Conservation (phyloP, 805 yeast species). For the Saccharomycopsis microspora region DNA sequence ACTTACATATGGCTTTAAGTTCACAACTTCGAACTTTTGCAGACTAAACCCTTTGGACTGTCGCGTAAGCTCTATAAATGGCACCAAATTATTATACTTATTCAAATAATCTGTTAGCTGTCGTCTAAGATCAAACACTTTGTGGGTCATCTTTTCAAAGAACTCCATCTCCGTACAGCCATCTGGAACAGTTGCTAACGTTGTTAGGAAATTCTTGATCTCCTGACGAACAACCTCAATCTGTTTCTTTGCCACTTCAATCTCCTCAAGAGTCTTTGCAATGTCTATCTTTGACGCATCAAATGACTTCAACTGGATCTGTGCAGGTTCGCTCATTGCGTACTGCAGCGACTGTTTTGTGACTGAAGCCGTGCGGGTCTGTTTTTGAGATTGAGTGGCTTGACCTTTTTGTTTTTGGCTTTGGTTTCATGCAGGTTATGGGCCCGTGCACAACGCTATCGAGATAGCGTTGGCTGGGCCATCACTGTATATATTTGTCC, state of each 20-base stretch:
- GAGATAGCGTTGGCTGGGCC: too few relatives aligned
- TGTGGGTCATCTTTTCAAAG: conserved; percentile 6
- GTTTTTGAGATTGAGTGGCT: too few relatives aligned
- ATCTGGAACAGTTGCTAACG: conserved; percentile 11
- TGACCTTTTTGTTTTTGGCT: too few relatives aligned
- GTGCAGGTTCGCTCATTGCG: conserved; percentile 5
- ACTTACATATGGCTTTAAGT: conserved; percentile 2
- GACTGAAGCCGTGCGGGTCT: too few relatives aligned
- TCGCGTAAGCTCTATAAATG: conserved; percentile 36
- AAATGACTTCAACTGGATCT: conserved; percentile 5
- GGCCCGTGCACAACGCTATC: too few relatives aligned
- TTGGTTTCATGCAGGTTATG: too few relatives aligned
- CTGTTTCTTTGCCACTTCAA: conserved; percentile 8
- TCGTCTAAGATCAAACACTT: conserved; percentile 10
- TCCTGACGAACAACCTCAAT: conserved; percentile 14
- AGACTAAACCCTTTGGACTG: conserved; percentile 12
- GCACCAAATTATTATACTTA: conserved; percentile 49
- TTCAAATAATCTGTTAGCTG: conserved; percentile 8
- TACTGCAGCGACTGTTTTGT: neutral
- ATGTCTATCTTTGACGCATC: conserved; percentile 8
- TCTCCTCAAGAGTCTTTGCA: conserved; percentile 6
- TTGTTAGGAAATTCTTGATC: conserved; percentile 8
- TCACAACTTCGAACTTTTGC: conserved; percentile 7
- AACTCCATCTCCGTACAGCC: conserved; percentile 5
- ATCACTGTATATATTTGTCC: too few relatives aligned